phyloP scores from a whole-genome alignment of 2,329 filamentous ascomycete genomes.

The Aspergillus sojae region DNA sequence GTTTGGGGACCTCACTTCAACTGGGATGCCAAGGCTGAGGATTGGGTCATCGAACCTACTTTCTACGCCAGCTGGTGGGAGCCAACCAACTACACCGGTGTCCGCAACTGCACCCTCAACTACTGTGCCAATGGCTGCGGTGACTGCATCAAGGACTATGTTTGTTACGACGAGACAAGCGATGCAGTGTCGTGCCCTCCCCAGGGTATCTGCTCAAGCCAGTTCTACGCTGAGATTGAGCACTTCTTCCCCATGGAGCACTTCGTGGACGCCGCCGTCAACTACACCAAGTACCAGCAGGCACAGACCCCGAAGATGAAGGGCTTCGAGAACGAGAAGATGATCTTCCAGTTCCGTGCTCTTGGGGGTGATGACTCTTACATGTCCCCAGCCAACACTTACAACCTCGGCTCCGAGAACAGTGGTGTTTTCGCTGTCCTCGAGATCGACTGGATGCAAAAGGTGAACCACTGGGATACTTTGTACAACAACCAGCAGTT shows the following conservation, averaged over 20 bases:
- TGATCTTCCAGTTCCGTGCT: conserved; percentile 18
- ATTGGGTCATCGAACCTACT: conserved; percentile 16
- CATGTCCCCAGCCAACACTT: conserved; percentile 24
- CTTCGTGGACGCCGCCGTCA: conserved; percentile 14
- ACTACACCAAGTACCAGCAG: conserved; percentile 19
- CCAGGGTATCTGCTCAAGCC: conserved; percentile 19
- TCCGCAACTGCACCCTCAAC: conserved; percentile 23
- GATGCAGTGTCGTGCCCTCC: conserved; percentile 19
- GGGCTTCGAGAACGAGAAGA: conserved; percentile 17
- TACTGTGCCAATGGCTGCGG: conserved; percentile 27
- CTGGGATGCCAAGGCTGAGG: conserved; percentile 17
- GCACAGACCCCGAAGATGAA: conserved; percentile 20
- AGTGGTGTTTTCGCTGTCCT: conserved; percentile 23
- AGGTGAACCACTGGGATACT: conserved; percentile 19
- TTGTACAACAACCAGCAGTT: conserved; percentile 16
- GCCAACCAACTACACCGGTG: conserved; percentile 19
- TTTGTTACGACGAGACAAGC: conserved; percentile 25
- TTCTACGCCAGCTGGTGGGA: conserved; percentile 19
- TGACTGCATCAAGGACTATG: conserved; percentile 21
- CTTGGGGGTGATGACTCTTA: conserved; percentile 23
- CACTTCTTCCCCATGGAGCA: conserved; percentile 25
- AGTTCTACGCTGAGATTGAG: conserved; percentile 25
- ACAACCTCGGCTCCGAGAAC: conserved; percentile 17
- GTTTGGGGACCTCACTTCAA: conserved; percentile 23
- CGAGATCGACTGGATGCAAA: conserved; percentile 22